Conservation (phyloP, 2,329 filamentous ascomycete species). For the Tolypocladium guangdongense region DNA sequence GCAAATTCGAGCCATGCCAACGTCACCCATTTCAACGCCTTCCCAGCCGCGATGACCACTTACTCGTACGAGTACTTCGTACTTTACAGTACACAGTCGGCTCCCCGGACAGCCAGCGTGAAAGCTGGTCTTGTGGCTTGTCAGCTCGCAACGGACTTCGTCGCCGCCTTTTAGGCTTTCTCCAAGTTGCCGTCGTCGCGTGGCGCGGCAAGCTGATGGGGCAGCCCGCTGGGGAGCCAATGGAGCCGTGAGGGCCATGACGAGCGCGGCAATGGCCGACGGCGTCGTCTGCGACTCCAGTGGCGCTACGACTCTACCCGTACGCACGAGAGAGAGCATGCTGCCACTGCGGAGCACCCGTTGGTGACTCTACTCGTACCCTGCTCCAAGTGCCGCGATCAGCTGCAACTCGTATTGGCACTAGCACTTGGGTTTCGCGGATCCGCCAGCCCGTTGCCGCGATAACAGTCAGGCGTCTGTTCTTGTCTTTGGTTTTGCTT, state of each 20-base stretch:
- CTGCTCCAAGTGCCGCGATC: not conserved
- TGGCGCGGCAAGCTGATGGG: not conserved
- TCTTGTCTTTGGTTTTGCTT: not conserved
- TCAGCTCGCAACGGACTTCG: not conserved
- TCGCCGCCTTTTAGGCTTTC: not conserved
- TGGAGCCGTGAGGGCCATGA: not conserved
- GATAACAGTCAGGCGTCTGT: not conserved
- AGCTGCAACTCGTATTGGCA: not conserved
- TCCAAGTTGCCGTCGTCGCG: not conserved
- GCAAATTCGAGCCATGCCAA: not conserved
- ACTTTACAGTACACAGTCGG: not conserved
- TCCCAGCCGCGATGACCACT: not conserved
- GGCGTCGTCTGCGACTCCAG: not conserved
- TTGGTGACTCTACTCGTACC: too few relatives aligned
- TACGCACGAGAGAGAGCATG: not conserved
- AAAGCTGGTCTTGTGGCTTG: not conserved
- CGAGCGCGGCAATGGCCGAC: not conserved
- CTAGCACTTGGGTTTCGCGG: not conserved
- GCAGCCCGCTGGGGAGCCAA: not conserved
- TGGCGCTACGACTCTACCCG: not conserved
- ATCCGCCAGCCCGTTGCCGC: not conserved
- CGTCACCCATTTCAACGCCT: not conserved
- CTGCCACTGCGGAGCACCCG: not conserved
- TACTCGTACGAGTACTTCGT: too few relatives aligned
- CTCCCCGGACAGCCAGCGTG: not conserved